A percentile compares a stretch with the other conserved stretches of the same genome.
Conservation (phyloP, 148 eudicot genomes). For the Diospyros lotus region DNA sequence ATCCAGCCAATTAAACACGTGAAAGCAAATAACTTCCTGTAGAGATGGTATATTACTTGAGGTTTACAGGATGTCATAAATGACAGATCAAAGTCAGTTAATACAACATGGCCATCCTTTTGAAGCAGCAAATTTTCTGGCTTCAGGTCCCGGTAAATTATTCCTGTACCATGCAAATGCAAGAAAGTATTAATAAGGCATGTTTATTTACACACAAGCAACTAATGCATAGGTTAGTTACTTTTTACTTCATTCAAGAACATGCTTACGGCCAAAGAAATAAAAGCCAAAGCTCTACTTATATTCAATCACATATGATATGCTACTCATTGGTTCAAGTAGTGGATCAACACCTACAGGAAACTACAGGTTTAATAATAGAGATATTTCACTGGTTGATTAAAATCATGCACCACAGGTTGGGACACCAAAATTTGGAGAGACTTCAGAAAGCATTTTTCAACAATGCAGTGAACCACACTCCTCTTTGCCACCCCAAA, state of each 20-base stretch:
- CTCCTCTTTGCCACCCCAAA: too few species aligned
- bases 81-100: slow-evolving; percentile 96
- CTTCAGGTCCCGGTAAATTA: slow-evolving; percentile 90
- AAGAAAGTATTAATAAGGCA: slow-evolving; percentile 8
- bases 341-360: not conserved
- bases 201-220: not conserved
- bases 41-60: slow-evolving; percentile 45
- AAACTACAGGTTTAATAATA: too few species aligned
- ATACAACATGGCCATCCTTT: slow-evolving; percentile 72
- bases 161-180: slow-evolving; percentile 47
- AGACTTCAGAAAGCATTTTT: too few species aligned
- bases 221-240: not conserved
- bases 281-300: not conserved
- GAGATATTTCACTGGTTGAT: too few species aligned
- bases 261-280: not conserved
- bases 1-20: not conserved
- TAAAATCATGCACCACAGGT: too few species aligned
- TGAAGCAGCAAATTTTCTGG: slow-evolving; percentile 94
- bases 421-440: too few species aligned
- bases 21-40: slow-evolving; percentile 4
- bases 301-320: too few species aligned
- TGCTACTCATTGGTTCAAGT: not conserved
- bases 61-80: slow-evolving; percentile 77
- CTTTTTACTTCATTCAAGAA: not conserved
- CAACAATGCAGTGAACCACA: too few species aligned